Conservation (phyloP, 2,329 filamentous ascomycete species). For the Alternaria sp. region DNA sequence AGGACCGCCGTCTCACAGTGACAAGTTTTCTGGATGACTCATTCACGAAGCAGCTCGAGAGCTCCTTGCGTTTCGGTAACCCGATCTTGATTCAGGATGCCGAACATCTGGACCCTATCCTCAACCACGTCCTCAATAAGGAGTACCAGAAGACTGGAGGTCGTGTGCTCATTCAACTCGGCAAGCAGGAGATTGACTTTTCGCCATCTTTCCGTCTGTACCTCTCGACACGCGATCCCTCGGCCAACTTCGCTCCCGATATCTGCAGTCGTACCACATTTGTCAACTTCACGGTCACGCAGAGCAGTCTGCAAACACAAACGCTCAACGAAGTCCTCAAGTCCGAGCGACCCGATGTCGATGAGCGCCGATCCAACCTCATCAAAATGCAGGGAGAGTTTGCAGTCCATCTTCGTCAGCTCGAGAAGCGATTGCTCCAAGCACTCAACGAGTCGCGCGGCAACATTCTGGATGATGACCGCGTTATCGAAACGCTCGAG, state of each 20-base stretch:
- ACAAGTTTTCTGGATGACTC: slow-evolving; percentile 98
- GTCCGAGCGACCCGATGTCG: slow-evolving; percentile 95
- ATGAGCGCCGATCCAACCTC: slow-evolving; percentile 93
- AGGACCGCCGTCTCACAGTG: slow-evolving; percentile 90
- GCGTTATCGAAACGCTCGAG: slow-evolving; percentile 96
- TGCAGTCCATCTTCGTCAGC: slow-evolving; percentile 93
- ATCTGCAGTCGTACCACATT: slow-evolving; percentile 98
- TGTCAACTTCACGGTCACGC: slow-evolving; percentile 99
- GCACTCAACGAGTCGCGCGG: slow-evolving; percentile 96
- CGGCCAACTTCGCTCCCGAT: slow-evolving; percentile 92
- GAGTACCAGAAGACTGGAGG: slow-evolving; percentile 99
- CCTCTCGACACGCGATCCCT: slow-evolving; percentile 93
- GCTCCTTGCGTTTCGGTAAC: slow-evolving; percentile 95
- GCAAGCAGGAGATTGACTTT: slow-evolving; percentile 99
- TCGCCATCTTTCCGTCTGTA: slow-evolving; percentile 96
- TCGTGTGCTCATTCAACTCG: slow-evolving; percentile 96
- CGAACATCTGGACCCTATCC: slow-evolving; percentile 93
- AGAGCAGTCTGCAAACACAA: slow-evolving; percentile 98
- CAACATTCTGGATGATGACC: slow-evolving; percentile 97
- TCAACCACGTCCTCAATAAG: slow-evolving; percentile 99
- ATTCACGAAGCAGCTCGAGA: slow-evolving; percentile 97
- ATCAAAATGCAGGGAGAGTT: slow-evolving; percentile 99
- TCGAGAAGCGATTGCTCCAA: slow-evolving; percentile 92
- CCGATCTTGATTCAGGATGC: slow-evolving; percentile 98
- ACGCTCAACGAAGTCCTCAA: slow-evolving; percentile 97